phyloP scores from a whole-genome alignment of 1,284 basidiomycete genomes.

The Papiliotrema nemorosa region DNA sequence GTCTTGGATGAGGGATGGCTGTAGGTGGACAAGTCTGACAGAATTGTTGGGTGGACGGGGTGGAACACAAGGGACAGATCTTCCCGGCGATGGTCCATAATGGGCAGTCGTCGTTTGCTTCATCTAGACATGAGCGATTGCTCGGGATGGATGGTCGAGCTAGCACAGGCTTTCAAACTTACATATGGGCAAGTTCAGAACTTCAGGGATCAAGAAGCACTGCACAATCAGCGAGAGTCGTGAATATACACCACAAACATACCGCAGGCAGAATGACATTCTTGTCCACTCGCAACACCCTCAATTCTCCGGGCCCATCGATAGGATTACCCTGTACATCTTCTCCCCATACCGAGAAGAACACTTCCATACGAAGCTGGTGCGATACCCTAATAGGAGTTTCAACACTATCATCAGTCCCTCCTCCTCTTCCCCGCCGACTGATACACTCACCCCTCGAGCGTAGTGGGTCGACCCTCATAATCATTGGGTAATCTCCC shows the following conservation, averaged over 20 bases:
- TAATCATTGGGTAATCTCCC: conserved; percentile 36
- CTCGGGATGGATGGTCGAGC: background rate
- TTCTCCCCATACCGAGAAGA: conserved; percentile 34
- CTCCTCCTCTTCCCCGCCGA: background rate
- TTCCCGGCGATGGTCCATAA: conserved; percentile 1
- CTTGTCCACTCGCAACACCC: conserved; percentile 26
- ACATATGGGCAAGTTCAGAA: conserved; percentile 10
- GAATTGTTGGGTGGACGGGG: conserved; percentile 15
- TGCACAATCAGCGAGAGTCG: conserved; percentile 3
- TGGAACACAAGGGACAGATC: conserved; percentile 24
- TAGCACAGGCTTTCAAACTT: background rate
- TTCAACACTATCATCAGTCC: conserved; percentile 10
- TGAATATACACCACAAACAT: background rate
- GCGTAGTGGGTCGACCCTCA: conserved; percentile 30
- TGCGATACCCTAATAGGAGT: conserved; percentile 36
- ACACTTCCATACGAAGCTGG: conserved; percentile 31
- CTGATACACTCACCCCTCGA: conserved; percentile 18
- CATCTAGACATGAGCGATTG: conserved; percentile 2
- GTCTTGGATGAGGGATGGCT: conserved; percentile 23
- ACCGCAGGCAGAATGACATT: conserved; percentile 23
- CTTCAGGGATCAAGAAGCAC: conserved; percentile 17
- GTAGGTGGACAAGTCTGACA: conserved; percentile 24
- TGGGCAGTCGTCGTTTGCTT: conserved; percentile 5
- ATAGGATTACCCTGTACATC: conserved; percentile 20
- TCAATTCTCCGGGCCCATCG: conserved; percentile 19